Percentiles rank a stretch among this genome's conserved stretches.
phyloP scores from a whole-genome alignment of 2,329 filamentous ascomycete genomes.

The Venturia effusa region DNA sequence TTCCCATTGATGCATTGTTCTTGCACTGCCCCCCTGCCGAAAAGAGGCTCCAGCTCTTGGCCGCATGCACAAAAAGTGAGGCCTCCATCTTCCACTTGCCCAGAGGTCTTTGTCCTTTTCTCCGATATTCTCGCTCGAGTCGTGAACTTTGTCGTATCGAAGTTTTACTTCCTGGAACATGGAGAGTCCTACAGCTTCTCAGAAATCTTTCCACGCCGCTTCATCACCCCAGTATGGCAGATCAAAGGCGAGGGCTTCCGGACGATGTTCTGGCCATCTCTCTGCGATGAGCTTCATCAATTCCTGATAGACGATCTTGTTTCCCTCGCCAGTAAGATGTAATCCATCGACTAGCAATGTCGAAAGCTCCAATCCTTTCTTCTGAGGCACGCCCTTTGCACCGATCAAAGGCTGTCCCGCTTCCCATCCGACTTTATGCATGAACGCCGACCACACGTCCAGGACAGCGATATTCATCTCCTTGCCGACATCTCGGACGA shows the following conservation, averaged over 20 bases:
- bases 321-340: background rate
- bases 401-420: conserved; percentile 42
- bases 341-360: background rate
- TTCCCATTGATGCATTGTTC: background rate
- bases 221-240: conserved; percentile 42
- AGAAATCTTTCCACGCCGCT: conserved; percentile 19
- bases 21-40: conserved; percentile 1
- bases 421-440: conserved; percentile 50
- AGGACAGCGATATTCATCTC: conserved; percentile 51
- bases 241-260: conserved; percentile 39
- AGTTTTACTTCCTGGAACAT: too few species aligned
- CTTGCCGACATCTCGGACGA: conserved; percentile 26
- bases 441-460: conserved; percentile 71
- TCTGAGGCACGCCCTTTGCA: conserved; percentile 45
- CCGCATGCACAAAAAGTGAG: background rate
- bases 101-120: too few species aligned
- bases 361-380: conserved; percentile 22
- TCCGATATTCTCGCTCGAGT: too few species aligned
- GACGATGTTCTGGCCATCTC: conserved; percentile 44
- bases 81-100: background rate
- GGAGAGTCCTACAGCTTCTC: too few species aligned
- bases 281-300: conserved; percentile 40
- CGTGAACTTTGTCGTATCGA: too few species aligned
- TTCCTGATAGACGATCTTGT: conserved; percentile 20
- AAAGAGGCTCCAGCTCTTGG: background rate